Evolutionary conservation across 257 asterid species (phyloP).

Genomic region (Ocimum tenuiflorum): DNA sequence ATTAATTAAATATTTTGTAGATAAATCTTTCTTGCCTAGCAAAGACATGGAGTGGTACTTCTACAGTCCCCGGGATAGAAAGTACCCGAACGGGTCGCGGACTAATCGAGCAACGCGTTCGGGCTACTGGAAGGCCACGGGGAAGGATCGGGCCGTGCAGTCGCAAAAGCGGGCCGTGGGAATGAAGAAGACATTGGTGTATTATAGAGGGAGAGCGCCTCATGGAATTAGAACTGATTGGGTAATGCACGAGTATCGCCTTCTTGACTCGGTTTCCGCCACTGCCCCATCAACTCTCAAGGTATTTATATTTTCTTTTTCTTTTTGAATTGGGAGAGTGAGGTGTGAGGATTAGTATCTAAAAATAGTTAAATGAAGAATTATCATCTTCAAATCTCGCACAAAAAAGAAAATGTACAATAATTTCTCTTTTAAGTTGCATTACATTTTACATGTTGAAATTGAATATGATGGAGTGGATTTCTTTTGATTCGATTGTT

Average conservation of each 20-base stretch:
- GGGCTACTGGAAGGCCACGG: conserved; percentile 81
- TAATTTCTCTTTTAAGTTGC: no score
- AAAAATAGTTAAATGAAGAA: no score
- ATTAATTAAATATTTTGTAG: conserved; percentile 14
- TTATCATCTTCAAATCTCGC: no score
- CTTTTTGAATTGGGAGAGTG: no score
- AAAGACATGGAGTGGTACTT: conserved; percentile 80
- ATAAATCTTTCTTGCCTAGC: conserved; percentile 58
- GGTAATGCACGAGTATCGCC: conserved; percentile 76
- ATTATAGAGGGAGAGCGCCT: conserved; percentile 68
- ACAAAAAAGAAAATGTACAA: no score
- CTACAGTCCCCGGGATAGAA: conserved; percentile 61
- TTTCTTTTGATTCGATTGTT: no score
- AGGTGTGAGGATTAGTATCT: no score
- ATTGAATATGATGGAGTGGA: no score
- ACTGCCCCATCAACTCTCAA: conserved; percentile 27
- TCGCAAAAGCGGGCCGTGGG: conserved; percentile 53
- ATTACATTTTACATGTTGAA: no score
- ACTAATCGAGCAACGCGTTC: conserved; percentile 66
- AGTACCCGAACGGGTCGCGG: conserved; percentile 71
- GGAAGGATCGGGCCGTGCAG: conserved; percentile 53
- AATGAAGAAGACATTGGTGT: conserved; percentile 73
- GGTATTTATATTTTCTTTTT: no score
- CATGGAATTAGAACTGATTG: conserved; percentile 56
- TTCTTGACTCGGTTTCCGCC: conserved; percentile 24